These are phyloP conservation scores for Ballota nigra DNA, from an alignment of 257 asterid genomes.

Conservation along the genomic window DNA sequence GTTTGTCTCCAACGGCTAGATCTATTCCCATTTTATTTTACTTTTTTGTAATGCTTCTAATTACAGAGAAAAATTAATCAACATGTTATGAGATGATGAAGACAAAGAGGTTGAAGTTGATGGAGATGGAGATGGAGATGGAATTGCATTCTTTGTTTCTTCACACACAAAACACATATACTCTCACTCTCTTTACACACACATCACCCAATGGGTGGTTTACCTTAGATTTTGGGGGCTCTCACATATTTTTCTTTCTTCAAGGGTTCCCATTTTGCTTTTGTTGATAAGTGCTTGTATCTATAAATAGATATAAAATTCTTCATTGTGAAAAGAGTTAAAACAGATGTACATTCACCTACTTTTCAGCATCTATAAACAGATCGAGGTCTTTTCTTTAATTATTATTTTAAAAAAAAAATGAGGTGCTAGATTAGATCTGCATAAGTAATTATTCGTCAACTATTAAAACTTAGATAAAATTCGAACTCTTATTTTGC, in stretches of 20 bases:
- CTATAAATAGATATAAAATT: not conserved
- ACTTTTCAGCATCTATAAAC: not conserved
- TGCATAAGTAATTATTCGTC: not conserved
- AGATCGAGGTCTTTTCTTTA: not conserved
- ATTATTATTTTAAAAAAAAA: too few relatives aligned
- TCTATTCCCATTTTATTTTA: not conserved
- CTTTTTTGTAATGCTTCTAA: not conserved
- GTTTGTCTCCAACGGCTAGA: slow-evolving; percentile 29
- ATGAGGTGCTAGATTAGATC: too few relatives aligned
- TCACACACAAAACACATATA: slow-evolving; percentile 24
- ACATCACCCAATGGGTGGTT: slow-evolving; percentile 18
- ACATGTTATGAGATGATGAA: too few relatives aligned
- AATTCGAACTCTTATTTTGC: not conserved
- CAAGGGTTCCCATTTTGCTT: not conserved
- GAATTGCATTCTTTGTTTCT: slow-evolving; percentile 1
- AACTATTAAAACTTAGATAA: not conserved
- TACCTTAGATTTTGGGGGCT: slow-evolving; percentile 21
- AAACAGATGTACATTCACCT: not conserved
- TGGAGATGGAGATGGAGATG: too few relatives aligned
- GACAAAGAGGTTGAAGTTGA: not conserved
- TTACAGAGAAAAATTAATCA: not conserved
- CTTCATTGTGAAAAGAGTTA: not conserved
- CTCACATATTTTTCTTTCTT: not conserved
- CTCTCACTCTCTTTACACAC: slow-evolving; percentile 13
- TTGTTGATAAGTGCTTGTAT: not conserved